phyloP scores from a whole-genome alignment of 805 yeast genomes.

The Metschnikowia proteae region DNA sequence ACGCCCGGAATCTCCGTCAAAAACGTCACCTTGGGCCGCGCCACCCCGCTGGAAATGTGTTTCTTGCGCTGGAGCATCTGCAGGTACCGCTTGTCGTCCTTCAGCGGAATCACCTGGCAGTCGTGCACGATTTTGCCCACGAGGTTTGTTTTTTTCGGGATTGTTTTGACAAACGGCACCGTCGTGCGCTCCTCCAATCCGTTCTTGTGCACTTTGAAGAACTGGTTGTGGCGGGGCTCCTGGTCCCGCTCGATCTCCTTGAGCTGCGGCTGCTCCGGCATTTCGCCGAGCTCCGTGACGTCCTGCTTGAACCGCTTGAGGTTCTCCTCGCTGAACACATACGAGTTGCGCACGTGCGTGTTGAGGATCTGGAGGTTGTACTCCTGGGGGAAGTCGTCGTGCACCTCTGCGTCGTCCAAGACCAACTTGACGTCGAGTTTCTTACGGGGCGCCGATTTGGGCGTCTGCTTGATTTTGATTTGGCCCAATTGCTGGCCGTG shows the following conservation, averaged over 20 bases:
- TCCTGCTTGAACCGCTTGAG: constrained; percentile 30
- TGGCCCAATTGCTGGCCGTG: constrained; percentile 78
- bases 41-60: constrained; percentile 44
- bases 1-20: constrained; percentile 83
- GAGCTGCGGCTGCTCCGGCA: constrained; percentile 52
- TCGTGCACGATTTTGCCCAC: constrained; percentile 90
- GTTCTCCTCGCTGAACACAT: constrained; percentile 83
- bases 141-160: constrained; percentile 82
- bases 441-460: constrained; percentile 10
- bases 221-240: constrained; percentile 17
- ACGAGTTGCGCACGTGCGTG: constrained; percentile 79
- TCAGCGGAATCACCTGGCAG: constrained; percentile 81
- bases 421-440: constrained; percentile 53
- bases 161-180: constrained; percentile 81
- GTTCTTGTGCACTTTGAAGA: constrained; percentile 32
- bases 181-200: constrained; percentile 35
- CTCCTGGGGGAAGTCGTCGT: constrained; percentile 62
- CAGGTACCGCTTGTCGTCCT: constrained; percentile 64
- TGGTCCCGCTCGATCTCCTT: constrained; percentile 26
- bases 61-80: constrained; percentile 52
- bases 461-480: constrained; percentile 64
- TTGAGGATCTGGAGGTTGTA: constrained; percentile 78
- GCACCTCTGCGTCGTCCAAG: constrained; percentile 39
- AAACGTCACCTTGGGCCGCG: constrained; percentile 62
- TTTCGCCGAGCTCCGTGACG: constrained; percentile 46